Conservation (phyloP, 2,329 filamentous ascomycete species). For the Cladophialophora yegresii region DNA sequence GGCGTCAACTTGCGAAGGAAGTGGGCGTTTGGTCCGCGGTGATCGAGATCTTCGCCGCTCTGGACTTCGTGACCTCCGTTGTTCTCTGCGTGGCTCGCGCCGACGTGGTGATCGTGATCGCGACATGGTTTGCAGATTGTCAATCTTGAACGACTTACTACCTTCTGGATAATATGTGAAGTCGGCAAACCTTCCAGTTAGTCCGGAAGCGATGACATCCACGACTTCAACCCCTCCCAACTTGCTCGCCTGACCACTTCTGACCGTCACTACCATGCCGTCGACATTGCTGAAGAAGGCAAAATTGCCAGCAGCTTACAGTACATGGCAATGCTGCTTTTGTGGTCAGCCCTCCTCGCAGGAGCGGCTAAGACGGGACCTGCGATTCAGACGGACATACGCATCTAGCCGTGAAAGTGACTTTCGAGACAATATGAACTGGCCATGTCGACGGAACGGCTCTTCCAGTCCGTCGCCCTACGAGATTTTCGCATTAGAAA, state of each 20-base stretch:
- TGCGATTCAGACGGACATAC: conserved; percentile 38
- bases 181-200: conserved; percentile 20
- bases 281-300: conserved; percentile 51
- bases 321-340: conserved; percentile 42
- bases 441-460: conserved; percentile 31
- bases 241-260: conserved; percentile 19
- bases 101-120: conserved; percentile 21
- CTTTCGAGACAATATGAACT: conserved; percentile 37
- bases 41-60: conserved; percentile 26
- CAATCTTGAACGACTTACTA: neutral
- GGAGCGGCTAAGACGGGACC: conserved; percentile 26
- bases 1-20: conserved; percentile 51
- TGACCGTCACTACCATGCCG: conserved; percentile 19
- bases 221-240: conserved; percentile 14
- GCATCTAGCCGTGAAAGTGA: conserved; percentile 40
- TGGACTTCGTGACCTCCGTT: conserved; percentile 10
- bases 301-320: conserved; percentile 43
- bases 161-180: neutral
- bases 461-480: conserved; percentile 71
- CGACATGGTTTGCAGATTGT: conserved; percentile 17
- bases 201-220: conserved; percentile 10
- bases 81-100: neutral
- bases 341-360: conserved; percentile 38
- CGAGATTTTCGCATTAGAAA: conserved; percentile 72
- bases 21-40: conserved; percentile 39